Conservation (phyloP, 441 rosid genomes). For the Breynia disticha region DNA sequence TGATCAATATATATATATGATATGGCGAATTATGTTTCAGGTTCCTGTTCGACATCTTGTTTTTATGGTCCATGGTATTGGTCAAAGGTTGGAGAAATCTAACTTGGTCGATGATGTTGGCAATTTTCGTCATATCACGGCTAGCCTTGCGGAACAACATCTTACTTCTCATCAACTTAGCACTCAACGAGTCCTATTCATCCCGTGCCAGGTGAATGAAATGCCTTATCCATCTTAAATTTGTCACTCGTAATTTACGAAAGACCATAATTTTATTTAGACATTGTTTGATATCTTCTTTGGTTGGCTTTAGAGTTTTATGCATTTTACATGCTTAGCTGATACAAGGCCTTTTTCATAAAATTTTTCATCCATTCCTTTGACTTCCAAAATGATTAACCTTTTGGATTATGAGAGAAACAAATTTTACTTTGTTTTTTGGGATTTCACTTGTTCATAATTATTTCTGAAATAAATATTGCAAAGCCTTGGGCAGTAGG, state of each 20-base stretch:
- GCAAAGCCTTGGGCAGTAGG: too few species aligned
- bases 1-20: not conserved
- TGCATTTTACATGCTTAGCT: too few species aligned
- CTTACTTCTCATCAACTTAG: conserved; percentile 65
- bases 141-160: conserved; percentile 69
- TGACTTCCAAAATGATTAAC: too few species aligned
- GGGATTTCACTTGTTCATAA: too few species aligned
- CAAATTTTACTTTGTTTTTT: too few species aligned
- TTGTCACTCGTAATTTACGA: not conserved
- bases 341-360: too few species aligned
- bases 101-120: conserved; percentile 96
- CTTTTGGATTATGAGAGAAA: too few species aligned
- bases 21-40: conserved; percentile 28
- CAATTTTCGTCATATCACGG: conserved; percentile 79
- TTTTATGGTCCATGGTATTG: conserved; percentile 98
- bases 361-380: too few species aligned
- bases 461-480: too few species aligned
- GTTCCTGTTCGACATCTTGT: conserved; percentile 96
- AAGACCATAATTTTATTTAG: not conserved
- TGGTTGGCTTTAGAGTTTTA: too few species aligned
- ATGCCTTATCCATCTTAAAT: not conserved
- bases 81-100: conserved; percentile 96
- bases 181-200: conserved; percentile 83
- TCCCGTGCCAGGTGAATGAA: conserved; percentile 88
- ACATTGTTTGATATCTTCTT: not conserved